Percentiles rank a stretch among this genome's conserved stretches.
These are phyloP conservation scores for Petunia hybrid DNA, from an alignment of 305 asterid genomes.

Conservation along the genomic window DNA sequence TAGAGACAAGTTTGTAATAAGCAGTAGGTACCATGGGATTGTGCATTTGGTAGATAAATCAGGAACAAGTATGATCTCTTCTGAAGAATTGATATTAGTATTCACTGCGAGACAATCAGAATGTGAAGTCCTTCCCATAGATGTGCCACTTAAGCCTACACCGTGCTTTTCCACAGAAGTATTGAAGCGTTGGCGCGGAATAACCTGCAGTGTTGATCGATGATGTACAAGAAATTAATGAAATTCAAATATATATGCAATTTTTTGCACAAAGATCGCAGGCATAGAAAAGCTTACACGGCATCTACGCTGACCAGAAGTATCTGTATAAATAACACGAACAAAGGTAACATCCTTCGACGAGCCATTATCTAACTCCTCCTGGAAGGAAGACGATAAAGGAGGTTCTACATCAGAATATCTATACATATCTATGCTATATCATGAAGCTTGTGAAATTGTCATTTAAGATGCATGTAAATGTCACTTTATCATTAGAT, in stretches of 20 bases:
- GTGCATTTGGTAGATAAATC: slow-evolving; percentile 68
- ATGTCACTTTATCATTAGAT: slow-evolving; percentile 69
- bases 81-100: slow-evolving; percentile 76
- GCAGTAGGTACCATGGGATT: slow-evolving; percentile 26
- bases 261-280: neutral
- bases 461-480: too few species aligned
- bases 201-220: slow-evolving; percentile 73
- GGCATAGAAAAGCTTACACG: slow-evolving; percentile 62
- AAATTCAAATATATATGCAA: too few species aligned
- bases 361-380: slow-evolving; percentile 31
- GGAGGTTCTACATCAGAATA: slow-evolving; percentile 42
- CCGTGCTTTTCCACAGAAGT: slow-evolving; percentile 70
- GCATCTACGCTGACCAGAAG: slow-evolving; percentile 95
- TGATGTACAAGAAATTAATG: slow-evolving; percentile 11
- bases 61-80: slow-evolving; percentile 90
- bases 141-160: slow-evolving; percentile 76
- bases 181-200: slow-evolving; percentile 73
- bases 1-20: neutral
- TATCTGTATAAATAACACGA: slow-evolving; percentile 85
- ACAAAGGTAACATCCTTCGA: slow-evolving; percentile 56
- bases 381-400: slow-evolving; percentile 41
- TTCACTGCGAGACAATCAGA: slow-evolving; percentile 83
- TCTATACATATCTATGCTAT: slow-evolving; percentile 48
- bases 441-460: slow-evolving; percentile 77
- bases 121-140: slow-evolving; percentile 83